phyloP scores from a whole-genome alignment of 495 filamentous ascomycete species.

The Achaetomiella virescens region DNA sequence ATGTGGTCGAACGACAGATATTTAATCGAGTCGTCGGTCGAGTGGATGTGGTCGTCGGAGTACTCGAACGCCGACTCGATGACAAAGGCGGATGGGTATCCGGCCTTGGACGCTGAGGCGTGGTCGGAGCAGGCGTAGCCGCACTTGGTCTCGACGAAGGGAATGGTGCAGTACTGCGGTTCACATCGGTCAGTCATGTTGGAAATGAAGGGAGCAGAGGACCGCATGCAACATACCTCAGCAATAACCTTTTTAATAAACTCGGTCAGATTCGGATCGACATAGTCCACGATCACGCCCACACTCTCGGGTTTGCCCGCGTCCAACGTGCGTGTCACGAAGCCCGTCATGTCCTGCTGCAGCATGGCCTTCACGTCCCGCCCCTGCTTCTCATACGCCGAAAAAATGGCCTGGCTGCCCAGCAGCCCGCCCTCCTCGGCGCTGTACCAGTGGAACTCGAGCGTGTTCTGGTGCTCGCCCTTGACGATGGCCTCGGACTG shows the following conservation, averaged over 20 bases:
- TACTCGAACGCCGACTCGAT: conserved; percentile 87
- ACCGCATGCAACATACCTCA: conserved; percentile 47
- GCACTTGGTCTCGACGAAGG: conserved; percentile 86
- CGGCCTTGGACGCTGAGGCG: conserved; percentile 90
- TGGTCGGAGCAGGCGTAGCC: conserved; percentile 98
- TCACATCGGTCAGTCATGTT: no score
- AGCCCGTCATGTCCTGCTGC: conserved; percentile 99
- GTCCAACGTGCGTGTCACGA: conserved; percentile 72
- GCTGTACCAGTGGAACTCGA: conserved; percentile 99
- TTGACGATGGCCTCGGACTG: conserved; percentile 41
- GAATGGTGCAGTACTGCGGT: conserved; percentile 78
- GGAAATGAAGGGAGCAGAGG: background rate
- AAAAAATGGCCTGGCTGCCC: conserved; percentile 84
- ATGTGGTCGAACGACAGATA: conserved; percentile 94
- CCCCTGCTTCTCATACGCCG: conserved; percentile 66
- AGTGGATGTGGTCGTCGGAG: conserved; percentile 84
- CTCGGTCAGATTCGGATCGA: conserved; percentile 70
- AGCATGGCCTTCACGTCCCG: conserved; percentile 92
- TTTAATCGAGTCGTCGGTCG: conserved; percentile 79
- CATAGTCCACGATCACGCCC: conserved; percentile 90
- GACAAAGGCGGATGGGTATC: conserved; percentile 92
- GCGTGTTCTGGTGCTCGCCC: conserved; percentile 66
- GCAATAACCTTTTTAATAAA: conserved; percentile 90
- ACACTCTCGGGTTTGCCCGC: conserved; percentile 80
- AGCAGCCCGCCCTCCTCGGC: conserved; percentile 94